A percentile compares a stretch with the other conserved stretches of the same genome.
Evolutionary conservation across 495 filamentous ascomycete genomes (phyloP).

Genomic region (Staphylotrichum tortipilum): DNA sequence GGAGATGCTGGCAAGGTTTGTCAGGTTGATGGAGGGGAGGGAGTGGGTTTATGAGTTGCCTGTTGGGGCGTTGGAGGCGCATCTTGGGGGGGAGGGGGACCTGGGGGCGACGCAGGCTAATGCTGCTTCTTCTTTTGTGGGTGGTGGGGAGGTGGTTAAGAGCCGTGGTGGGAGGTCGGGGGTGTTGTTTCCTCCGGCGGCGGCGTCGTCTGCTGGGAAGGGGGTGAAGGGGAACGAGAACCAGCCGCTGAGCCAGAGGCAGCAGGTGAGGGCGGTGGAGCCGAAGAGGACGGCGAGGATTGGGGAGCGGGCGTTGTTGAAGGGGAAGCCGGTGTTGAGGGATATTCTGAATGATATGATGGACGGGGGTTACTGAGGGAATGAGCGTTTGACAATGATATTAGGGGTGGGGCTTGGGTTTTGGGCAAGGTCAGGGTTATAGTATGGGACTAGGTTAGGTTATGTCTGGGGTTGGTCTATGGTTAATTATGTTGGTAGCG

Average conservation of each 20-base stretch:
- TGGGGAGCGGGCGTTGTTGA: slow-evolving; percentile 30
- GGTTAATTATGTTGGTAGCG: slow-evolving; percentile 1
- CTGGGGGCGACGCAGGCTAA: not conserved
- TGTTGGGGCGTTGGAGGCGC: slow-evolving; percentile 51
- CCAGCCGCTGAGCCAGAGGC: slow-evolving; percentile 7
- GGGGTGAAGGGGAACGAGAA: slow-evolving; percentile 24
- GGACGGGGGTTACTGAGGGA: slow-evolving; percentile 22
- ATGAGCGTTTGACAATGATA: not conserved
- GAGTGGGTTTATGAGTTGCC: slow-evolving; percentile 71
- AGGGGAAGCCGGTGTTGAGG: slow-evolving; percentile 34
- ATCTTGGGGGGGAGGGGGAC: slow-evolving; percentile 45
- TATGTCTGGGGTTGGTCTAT: slow-evolving; percentile 3
- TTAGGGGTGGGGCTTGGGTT: not conserved
- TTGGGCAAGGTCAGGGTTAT: not conserved
- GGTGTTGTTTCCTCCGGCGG: not conserved
- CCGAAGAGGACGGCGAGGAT: slow-evolving; percentile 29
- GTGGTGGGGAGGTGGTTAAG: not conserved
- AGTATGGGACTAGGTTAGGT: not conserved
- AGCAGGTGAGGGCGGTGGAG: slow-evolving; percentile 1
- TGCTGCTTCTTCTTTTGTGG: not conserved
- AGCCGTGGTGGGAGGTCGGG: slow-evolving; percentile 5
- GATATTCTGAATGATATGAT: slow-evolving; percentile 44
- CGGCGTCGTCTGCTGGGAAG: not conserved
- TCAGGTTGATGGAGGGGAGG: slow-evolving; percentile 63
- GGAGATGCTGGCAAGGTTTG: slow-evolving; percentile 66